Percentiles rank a stretch among this genome's conserved stretches.
Conservation (phyloP, 768 basidiomycete species). For the Hygrocybe coccinea region DNA sequence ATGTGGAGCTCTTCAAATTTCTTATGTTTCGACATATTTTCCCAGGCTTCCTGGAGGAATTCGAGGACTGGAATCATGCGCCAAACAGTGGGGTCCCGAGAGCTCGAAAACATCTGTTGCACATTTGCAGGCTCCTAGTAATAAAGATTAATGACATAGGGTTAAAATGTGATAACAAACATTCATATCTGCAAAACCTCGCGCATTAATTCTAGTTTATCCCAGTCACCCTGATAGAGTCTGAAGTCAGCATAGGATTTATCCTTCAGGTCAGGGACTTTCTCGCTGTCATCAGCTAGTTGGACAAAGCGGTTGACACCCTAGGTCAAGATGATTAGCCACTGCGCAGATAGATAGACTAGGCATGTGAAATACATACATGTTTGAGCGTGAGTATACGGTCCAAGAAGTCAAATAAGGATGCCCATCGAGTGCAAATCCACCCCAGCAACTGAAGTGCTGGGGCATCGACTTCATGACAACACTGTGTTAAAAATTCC, state of each 20-base stretch:
- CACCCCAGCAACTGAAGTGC: constrained; percentile 12
- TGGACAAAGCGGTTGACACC: constrained; percentile 12
- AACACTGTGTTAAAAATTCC: constrained; percentile 10
- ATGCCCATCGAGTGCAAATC: constrained; percentile 16
- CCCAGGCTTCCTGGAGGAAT: constrained; percentile 16
- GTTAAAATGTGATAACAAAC: constrained; percentile 3
- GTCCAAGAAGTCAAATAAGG: constrained; percentile 14
- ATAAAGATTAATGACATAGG: constrained; percentile 11
- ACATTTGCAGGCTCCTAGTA: constrained; percentile 15
- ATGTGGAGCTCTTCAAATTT: constrained; percentile 9
- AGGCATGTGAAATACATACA: background rate
- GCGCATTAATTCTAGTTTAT: constrained; percentile 10
- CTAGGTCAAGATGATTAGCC: background rate
- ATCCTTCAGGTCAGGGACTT: constrained; percentile 11
- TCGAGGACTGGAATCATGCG: constrained; percentile 14
- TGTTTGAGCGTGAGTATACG: background rate
- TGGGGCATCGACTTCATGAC: constrained; percentile 6
- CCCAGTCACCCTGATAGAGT: constrained; percentile 9
- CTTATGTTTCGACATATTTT: constrained; percentile 9
- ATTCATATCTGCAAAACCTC: constrained; percentile 11
- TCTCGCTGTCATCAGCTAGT: constrained; percentile 16
- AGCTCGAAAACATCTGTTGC: constrained; percentile 13
- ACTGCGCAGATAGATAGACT: constrained; percentile 2
- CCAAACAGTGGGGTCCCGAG: constrained; percentile 14
- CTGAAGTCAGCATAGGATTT: constrained; percentile 15